Conservation (phyloP, 352 stramenopile genomes). For the Aphanomyces stellatus region DNA sequence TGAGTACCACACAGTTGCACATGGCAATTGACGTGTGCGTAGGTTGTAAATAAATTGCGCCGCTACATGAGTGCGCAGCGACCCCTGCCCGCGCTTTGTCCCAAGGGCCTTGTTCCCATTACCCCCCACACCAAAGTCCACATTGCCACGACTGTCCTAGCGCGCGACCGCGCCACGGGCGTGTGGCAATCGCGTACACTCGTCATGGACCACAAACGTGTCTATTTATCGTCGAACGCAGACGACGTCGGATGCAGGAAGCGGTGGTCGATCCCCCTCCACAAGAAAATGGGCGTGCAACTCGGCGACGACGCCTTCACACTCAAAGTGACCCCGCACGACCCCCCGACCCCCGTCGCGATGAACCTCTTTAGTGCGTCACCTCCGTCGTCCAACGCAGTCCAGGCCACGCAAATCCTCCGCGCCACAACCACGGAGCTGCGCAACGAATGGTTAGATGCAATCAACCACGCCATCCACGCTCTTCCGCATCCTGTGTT, state of each 20-base stretch:
- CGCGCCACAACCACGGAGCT: constrained; percentile 54
- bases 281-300: constrained; percentile 35
- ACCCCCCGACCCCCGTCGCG: constrained; percentile 23
- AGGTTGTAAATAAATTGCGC: constrained; percentile 56
- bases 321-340: constrained; percentile 50
- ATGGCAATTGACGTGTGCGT: neutral
- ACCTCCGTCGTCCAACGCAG: neutral
- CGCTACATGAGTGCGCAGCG: constrained; percentile 70
- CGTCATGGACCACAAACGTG: constrained; percentile 55
- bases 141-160: constrained; percentile 60
- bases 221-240: constrained; percentile 55
- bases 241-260: constrained; percentile 56
- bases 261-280: constrained; percentile 63
- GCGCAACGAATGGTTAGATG: constrained; percentile 58
- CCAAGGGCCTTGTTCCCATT: constrained; percentile 59
- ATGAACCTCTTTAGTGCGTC: neutral
- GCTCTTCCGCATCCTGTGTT: no score
- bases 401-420: constrained; percentile 30
- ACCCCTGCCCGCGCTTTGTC: constrained; percentile 61
- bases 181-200: constrained; percentile 67
- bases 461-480: neutral
- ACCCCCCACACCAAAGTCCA: constrained; percentile 58
- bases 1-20: constrained; percentile 17
- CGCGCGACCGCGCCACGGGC: constrained; percentile 68
- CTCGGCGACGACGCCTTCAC: constrained; percentile 76